Evolutionary conservation across 192 early-diverging fungal genomes (phyloP).

Genomic region (Fimicolochytrium jonesii): DNA sequence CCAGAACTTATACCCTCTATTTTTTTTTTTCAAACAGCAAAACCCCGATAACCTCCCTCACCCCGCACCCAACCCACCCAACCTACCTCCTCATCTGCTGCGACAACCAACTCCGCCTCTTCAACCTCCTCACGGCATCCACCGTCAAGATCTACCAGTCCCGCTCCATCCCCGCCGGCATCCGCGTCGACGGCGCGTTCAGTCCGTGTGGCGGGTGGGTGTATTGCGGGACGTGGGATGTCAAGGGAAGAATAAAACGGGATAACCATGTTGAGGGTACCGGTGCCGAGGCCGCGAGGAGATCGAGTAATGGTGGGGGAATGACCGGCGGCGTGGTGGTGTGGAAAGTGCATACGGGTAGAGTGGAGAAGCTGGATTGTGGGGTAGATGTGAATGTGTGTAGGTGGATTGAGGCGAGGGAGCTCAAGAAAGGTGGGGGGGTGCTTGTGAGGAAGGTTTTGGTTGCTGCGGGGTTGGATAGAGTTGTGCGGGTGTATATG

Average conservation of each 20-base stretch:
- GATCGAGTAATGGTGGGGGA: constrained; percentile 3
- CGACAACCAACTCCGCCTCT: constrained; percentile 50
- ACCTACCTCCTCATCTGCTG: constrained; percentile 48
- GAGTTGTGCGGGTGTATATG: constrained; percentile 25
- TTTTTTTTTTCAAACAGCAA: constrained; percentile 22
- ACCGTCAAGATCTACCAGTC: constrained; percentile 39
- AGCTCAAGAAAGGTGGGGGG: not conserved
- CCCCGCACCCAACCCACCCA: constrained; percentile 43
- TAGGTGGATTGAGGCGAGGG: constrained; percentile 30
- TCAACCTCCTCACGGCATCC: constrained; percentile 39
- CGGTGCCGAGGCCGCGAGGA: not conserved
- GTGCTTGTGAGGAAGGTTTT: constrained; percentile 20
- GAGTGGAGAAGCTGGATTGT: constrained; percentile 36
- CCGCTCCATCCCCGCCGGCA: constrained; percentile 34
- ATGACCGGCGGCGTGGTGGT: constrained; percentile 36
- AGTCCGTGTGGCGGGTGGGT: constrained; percentile 52
- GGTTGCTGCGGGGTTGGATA: constrained; percentile 25
- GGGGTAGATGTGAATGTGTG: constrained; percentile 26
- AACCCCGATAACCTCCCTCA: constrained; percentile 41
- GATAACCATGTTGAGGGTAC: constrained; percentile 10
- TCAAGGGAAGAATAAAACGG: not conserved
- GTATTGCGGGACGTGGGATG: constrained; percentile 42
- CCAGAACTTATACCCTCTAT: not conserved
- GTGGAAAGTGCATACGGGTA: constrained; percentile 50
- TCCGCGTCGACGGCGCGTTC: constrained; percentile 46